Percentiles rank a stretch among this genome's conserved stretches.
These are phyloP conservation scores for Posidonia australis DNA, from an alignment of 106 monocot species.

Conservation along the genomic window DNA sequence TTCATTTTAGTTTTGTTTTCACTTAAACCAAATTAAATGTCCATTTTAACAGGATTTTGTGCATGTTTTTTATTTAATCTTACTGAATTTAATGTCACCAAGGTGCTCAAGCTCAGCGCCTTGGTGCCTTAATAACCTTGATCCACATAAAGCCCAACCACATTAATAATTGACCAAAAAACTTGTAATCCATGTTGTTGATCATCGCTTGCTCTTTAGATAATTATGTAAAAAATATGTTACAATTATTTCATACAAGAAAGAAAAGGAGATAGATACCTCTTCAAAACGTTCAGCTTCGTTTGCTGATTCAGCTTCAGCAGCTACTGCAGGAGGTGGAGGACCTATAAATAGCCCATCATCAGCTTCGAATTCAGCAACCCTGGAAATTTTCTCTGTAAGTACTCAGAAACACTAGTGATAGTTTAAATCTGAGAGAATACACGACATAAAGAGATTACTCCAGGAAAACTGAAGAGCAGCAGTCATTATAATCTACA, in stretches of 20 bases:
- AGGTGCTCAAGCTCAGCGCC: no score
- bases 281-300: constrained; percentile 99
- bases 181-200: no score
- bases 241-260: not conserved
- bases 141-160: no score
- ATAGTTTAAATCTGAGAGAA: not conserved
- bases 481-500: not conserved
- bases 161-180: no score
- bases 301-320: constrained; percentile 91
- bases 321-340: constrained; percentile 84
- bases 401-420: not conserved
- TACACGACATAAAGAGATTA: not conserved
- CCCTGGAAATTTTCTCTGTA: constrained; percentile 29
- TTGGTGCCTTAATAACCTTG: no score
- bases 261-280: constrained; percentile 18
- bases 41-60: no score
- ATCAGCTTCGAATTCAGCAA: constrained; percentile 58
- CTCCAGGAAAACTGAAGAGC: not conserved
- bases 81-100: no score
- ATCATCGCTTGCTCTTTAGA: no score
- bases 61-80: no score
- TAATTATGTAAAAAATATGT: not conserved
- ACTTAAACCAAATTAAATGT: no score
- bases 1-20: no score
- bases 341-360: constrained; percentile 87